Conservation (phyloP, 805 yeast genomes). For the Ogataea henricii region DNA sequence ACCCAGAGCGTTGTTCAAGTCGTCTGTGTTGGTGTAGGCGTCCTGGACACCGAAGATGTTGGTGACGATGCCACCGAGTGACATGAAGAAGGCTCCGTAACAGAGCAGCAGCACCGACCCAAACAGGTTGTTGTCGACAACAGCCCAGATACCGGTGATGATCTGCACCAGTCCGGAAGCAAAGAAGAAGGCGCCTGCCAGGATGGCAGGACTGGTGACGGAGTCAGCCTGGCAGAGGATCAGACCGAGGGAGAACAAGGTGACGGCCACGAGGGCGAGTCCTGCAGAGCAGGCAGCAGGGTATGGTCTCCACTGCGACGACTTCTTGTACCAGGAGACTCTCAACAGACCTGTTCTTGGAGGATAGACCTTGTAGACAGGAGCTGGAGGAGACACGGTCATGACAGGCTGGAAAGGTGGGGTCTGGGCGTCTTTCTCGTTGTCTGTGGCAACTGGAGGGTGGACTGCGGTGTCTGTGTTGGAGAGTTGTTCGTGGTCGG, state of each 20-base stretch:
- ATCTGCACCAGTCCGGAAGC: slow-evolving; percentile 52
- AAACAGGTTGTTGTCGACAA: slow-evolving; percentile 49
- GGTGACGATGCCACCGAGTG: slow-evolving; percentile 47
- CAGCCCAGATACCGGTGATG: slow-evolving; percentile 53
- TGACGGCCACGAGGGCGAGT: slow-evolving; percentile 44
- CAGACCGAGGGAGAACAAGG: slow-evolving; percentile 51
- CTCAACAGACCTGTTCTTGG: slow-evolving; percentile 44
- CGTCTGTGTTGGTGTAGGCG: slow-evolving; percentile 39
- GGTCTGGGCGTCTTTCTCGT: slow-evolving; percentile 10
- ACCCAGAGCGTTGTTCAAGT: slow-evolving; percentile 45
- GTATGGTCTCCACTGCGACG: slow-evolving; percentile 43
- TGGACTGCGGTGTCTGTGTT: slow-evolving; percentile 32
- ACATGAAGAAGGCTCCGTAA: slow-evolving; percentile 52
- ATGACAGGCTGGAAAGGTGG: slow-evolving; percentile 1
- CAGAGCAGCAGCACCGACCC: slow-evolving; percentile 50
- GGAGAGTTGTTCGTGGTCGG: slow-evolving; percentile 29
- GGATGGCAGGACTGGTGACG: slow-evolving; percentile 43
- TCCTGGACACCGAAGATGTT: slow-evolving; percentile 44
- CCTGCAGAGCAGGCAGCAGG: slow-evolving; percentile 56
- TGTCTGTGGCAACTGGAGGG: slow-evolving; percentile 12
- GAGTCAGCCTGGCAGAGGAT: slow-evolving; percentile 46
- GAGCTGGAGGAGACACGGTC: background rate
- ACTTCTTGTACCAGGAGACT: slow-evolving; percentile 46
- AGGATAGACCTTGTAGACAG: slow-evolving; percentile 34
- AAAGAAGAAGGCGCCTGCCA: slow-evolving; percentile 46